Evolutionary conservation across 1,139 yeast species (phyloP).

Genomic region (Kodamaea derodonti): DNA sequence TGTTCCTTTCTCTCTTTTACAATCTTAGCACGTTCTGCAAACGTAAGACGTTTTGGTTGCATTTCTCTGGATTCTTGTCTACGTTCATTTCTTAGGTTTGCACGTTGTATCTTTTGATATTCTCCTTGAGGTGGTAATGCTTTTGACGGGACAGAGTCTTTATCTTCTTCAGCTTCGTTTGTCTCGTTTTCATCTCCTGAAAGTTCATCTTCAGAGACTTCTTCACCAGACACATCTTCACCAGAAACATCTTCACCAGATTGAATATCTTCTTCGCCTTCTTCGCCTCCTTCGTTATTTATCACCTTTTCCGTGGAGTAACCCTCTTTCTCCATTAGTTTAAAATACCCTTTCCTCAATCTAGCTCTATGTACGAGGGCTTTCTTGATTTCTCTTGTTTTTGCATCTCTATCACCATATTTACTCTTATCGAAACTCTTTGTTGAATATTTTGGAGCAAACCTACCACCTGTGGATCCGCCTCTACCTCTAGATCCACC

Average conservation of each 20-base stretch:
- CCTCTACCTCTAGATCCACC: background rate
- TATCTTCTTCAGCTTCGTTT: constrained; percentile 18
- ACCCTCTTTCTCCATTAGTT: constrained; percentile 74
- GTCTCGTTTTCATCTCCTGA: constrained; percentile 17
- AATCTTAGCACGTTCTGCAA: constrained; percentile 45
- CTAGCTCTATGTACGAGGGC: constrained; percentile 81
- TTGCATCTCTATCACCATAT: constrained; percentile 38
- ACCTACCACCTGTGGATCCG: background rate
- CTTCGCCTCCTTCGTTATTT: constrained; percentile 6
- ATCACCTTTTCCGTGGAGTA: constrained; percentile 15
- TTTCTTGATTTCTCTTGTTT: constrained; percentile 61
- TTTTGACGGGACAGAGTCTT: constrained; percentile 16
- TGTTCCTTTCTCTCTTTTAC: constrained; percentile 27
- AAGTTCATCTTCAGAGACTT: constrained; percentile 1
- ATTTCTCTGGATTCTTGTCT: constrained; percentile 3
- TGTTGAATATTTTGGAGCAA: constrained; percentile 2
- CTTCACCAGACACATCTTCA: constrained; percentile 3
- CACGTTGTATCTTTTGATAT: constrained; percentile 1
- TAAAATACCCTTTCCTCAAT: constrained; percentile 76
- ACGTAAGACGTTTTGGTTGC: constrained; percentile 21
- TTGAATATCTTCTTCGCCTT: constrained; percentile 3
- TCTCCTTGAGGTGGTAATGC: constrained; percentile 2
- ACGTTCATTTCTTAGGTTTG: constrained; percentile 3
- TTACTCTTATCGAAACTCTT: constrained; percentile 13
- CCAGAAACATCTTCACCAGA: constrained; percentile 4